A percentile compares a stretch with the other conserved stretches of the same genome.
Conservation (phyloP, 352 stramenopile genomes). For the Globisporangium solare region DNA sequence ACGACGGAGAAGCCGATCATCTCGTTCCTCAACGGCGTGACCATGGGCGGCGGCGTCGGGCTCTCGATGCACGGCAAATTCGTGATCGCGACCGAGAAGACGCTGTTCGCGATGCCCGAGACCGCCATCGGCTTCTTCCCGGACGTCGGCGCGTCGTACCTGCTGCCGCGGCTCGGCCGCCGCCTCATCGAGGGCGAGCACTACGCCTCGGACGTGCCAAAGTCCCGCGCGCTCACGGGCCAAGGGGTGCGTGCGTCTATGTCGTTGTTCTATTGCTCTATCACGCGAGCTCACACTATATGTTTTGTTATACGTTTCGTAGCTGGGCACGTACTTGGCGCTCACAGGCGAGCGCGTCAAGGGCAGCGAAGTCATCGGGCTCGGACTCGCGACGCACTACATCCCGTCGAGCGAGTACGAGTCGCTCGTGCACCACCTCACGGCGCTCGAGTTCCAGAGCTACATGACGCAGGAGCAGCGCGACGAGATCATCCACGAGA, state of each 20-base stretch:
- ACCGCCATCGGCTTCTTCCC: slow-evolving; percentile 97
- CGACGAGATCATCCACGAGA: slow-evolving; percentile 83
- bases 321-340: slow-evolving; percentile 93
- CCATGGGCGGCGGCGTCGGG: slow-evolving; percentile 98
- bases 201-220: slow-evolving; percentile 66
- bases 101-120: slow-evolving; percentile 99
- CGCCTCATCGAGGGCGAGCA: slow-evolving; percentile 62
- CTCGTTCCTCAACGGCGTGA: slow-evolving; percentile 96
- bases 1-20: slow-evolving; percentile 87
- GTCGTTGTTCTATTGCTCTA: too few relatives aligned
- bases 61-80: slow-evolving; percentile 97
- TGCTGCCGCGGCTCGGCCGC: slow-evolving; percentile 88
- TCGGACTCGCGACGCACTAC: slow-evolving; percentile 96
- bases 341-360: slow-evolving; percentile 92
- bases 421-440: slow-evolving; percentile 85
- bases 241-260: slow-evolving; percentile 65
- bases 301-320: slow-evolving; percentile 9
- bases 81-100: slow-evolving; percentile 95
- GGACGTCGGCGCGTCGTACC: slow-evolving; percentile 93
- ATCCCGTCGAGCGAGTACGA: slow-evolving; percentile 85
- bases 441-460: slow-evolving; percentile 66
- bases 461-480: slow-evolving; percentile 75
- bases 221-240: slow-evolving; percentile 63
- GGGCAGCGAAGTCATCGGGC: slow-evolving; percentile 86
- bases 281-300: neutral